Conservation (phyloP, 2,329 filamentous ascomycete genomes). For the Leptographium lundbergii region DNA sequence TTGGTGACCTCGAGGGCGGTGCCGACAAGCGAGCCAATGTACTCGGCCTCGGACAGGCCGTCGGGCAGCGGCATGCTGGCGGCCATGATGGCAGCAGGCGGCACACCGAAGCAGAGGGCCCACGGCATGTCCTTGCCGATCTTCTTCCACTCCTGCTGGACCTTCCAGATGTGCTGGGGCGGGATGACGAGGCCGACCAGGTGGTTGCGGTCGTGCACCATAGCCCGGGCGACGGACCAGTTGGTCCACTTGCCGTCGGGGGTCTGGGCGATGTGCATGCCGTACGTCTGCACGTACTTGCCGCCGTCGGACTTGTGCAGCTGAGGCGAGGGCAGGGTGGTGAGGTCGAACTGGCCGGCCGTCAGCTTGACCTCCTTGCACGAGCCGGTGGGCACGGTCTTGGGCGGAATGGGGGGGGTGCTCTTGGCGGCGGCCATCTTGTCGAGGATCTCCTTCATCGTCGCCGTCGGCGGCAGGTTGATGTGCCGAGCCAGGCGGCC, state of each 20-base stretch:
- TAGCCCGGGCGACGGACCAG: slow-evolving; percentile 31
- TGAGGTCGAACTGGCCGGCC: slow-evolving; percentile 28
- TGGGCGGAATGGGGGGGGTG: slow-evolving; percentile 19
- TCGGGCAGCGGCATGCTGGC: slow-evolving; percentile 35
- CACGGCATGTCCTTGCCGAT: slow-evolving; percentile 32
- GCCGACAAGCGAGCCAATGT: slow-evolving; percentile 33
- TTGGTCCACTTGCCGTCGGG: slow-evolving; percentile 34
- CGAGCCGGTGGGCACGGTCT: slow-evolving; percentile 22
- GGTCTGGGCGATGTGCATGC: slow-evolving; percentile 32
- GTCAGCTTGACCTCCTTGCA: slow-evolving; percentile 29
- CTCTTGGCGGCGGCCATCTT: slow-evolving; percentile 26
- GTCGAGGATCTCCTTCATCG: slow-evolving; percentile 25
- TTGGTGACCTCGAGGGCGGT: slow-evolving; percentile 33
- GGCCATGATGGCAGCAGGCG: slow-evolving; percentile 35
- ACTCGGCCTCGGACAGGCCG: slow-evolving; percentile 33
- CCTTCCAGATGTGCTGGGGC: slow-evolving; percentile 33
- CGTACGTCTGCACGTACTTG: slow-evolving; percentile 36
- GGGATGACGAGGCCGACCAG: slow-evolving; percentile 27
- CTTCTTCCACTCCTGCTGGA: slow-evolving; percentile 33
- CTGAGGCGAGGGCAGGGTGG: slow-evolving; percentile 25
- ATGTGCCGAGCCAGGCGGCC: slow-evolving; percentile 29
- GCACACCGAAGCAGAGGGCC: slow-evolving; percentile 33
- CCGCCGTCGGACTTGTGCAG: slow-evolving; percentile 33
- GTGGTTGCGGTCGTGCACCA: slow-evolving; percentile 31
- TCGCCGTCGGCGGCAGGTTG: slow-evolving; percentile 24